Percentiles rank a stretch among this genome's conserved stretches.
These are phyloP conservation scores for Stagonosporopsis tanaceti DNA, from an alignment of 2,329 filamentous ascomycete genomes.

Conservation along the genomic window DNA sequence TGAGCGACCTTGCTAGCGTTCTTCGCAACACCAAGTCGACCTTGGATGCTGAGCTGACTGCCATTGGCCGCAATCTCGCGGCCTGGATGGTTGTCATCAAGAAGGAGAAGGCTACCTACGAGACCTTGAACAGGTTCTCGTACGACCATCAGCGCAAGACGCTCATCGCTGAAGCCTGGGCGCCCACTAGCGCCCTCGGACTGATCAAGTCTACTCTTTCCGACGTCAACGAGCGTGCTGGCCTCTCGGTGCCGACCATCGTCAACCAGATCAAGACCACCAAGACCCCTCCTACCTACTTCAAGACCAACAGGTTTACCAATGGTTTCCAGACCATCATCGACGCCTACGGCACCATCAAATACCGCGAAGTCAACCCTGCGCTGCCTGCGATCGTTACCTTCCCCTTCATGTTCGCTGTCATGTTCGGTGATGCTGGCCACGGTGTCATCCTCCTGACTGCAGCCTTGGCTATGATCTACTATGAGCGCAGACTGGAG, in stretches of 20 bases:
- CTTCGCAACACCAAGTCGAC: slow-evolving; percentile 94
- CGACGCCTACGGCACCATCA: slow-evolving; percentile 96
- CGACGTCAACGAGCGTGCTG: slow-evolving; percentile 95
- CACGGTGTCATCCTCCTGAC: slow-evolving; percentile 89
- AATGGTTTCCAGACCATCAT: slow-evolving; percentile 99
- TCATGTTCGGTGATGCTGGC: slow-evolving; percentile 99
- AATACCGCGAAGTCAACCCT: slow-evolving; percentile 97
- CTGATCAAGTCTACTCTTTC: slow-evolving; percentile 92
- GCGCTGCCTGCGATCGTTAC: slow-evolving; percentile 94
- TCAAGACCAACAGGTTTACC: slow-evolving; percentile 98
- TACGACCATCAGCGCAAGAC: slow-evolving; percentile 96
- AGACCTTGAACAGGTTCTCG: slow-evolving; percentile 94
- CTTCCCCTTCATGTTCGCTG: slow-evolving; percentile 98
- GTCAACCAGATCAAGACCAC: slow-evolving; percentile 97
- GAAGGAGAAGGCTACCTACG: slow-evolving; percentile 98
- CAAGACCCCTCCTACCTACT: slow-evolving; percentile 95
- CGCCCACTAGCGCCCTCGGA: slow-evolving; percentile 87
- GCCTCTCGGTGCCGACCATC: slow-evolving; percentile 95
- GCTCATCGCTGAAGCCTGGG: slow-evolving; percentile 97
- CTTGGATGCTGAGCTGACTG: slow-evolving; percentile 88
- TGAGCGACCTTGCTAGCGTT: slow-evolving; percentile 91
- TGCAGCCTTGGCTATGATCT: slow-evolving; percentile 90
- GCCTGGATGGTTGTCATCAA: slow-evolving; percentile 98
- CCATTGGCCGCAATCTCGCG: slow-evolving; percentile 90
- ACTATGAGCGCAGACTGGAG: slow-evolving; percentile 85